These are phyloP conservation scores for Candida tammaniensis DNA, from an alignment of 805 yeast genomes.

Conservation along the genomic window DNA sequence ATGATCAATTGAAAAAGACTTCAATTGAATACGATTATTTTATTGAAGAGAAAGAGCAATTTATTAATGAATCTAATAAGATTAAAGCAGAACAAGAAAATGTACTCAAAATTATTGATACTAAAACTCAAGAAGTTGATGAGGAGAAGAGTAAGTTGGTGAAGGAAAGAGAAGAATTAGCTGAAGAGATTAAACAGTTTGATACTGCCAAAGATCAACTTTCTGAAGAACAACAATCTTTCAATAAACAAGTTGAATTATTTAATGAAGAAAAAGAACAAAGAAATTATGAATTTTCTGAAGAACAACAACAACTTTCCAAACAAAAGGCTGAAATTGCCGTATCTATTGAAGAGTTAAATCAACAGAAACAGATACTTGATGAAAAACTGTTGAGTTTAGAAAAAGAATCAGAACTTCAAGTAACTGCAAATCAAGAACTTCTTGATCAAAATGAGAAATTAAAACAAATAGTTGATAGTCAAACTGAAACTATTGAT, in stretches of 20 bases:
- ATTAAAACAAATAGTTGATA: conserved; percentile 8
- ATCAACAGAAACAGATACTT: conserved; percentile 5
- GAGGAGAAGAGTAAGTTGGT: too few relatives aligned
- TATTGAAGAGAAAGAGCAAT: conserved; percentile 4
- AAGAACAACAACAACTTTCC: conserved; percentile 10
- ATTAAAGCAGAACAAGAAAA: conserved; percentile 6
- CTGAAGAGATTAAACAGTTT: neutral
- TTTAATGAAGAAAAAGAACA: conserved; percentile 2
- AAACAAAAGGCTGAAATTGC: conserved; percentile 9
- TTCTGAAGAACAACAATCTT: neutral
- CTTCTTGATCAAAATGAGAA: neutral
- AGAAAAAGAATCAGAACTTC: conserved; percentile 2
- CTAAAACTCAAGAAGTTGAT: conserved; percentile 1
- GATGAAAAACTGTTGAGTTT: too few relatives aligned
- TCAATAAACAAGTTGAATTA: neutral
- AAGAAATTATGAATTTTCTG: neutral
- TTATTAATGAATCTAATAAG: conserved; percentile 8
- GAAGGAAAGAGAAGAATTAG: neutral
- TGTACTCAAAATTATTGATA: conserved; percentile 1
- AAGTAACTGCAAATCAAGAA: conserved; percentile 20
- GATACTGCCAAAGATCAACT: too few relatives aligned
- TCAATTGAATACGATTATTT: neutral
- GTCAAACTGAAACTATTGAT: conserved; percentile 14
- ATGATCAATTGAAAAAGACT: neutral
- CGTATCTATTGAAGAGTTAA: conserved; percentile 11